Conservation (phyloP, 805 yeast species). For the Teunomyces pallodes region DNA sequence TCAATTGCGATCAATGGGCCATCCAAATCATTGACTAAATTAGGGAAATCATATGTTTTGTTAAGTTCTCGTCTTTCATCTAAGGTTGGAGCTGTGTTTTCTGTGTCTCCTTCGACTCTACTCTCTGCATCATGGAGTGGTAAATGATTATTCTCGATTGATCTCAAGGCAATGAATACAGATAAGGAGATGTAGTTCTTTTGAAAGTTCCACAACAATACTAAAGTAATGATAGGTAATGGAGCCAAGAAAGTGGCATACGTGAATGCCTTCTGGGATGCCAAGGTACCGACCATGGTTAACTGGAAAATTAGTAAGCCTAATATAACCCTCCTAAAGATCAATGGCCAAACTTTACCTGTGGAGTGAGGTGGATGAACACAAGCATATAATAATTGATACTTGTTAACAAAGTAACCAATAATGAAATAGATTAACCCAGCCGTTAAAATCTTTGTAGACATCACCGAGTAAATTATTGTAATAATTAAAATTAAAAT, state of each 20-base stretch:
- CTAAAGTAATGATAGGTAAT: conserved; percentile 65
- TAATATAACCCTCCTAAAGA: conserved; percentile 74
- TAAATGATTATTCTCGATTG: conserved; percentile 53
- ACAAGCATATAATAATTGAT: conserved; percentile 84
- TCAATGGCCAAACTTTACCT: conserved; percentile 93
- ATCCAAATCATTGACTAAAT: conserved; percentile 63
- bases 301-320: conserved; percentile 84
- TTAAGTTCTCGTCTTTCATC: conserved; percentile 76
- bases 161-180: conserved; percentile 81
- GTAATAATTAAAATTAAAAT: conserved; percentile 80
- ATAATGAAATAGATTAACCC: conserved; percentile 80
- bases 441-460: conserved; percentile 80
- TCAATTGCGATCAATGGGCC: conserved; percentile 83
- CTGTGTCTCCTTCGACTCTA: background rate
- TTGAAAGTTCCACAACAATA: conserved; percentile 77
- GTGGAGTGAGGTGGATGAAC: conserved; percentile 97
- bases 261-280: conserved; percentile 74
- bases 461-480: conserved; percentile 82
- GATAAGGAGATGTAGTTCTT: conserved; percentile 77
- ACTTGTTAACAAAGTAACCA: conserved; percentile 88
- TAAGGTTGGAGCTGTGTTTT: conserved; percentile 47
- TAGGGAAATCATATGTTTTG: conserved; percentile 77
- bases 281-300: conserved; percentile 89
- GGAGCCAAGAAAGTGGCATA: conserved; percentile 74
- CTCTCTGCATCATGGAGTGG: conserved; percentile 21